Base-by-base conservation (phyloP, 2,329 filamentous ascomycete genomes). In the Aureobasidium sp. region DNA sequence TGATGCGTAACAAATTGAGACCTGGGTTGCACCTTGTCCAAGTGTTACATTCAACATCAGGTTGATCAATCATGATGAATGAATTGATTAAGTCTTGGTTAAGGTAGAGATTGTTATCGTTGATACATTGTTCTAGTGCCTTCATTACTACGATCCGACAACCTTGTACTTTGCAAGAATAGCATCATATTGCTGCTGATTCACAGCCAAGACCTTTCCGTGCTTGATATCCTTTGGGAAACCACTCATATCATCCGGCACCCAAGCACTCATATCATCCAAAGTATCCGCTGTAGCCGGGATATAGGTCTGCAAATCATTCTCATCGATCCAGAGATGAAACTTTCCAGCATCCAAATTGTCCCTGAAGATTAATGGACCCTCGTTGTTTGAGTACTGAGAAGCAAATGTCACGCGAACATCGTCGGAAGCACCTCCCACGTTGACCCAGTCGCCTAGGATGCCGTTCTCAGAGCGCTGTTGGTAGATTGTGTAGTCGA, bases 211-310 rank as follows among this genome's bases (percentile, higher is more conserved):
- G 5, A 55, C 51, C 17, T 42, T 55, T 29, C 51, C 51, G 8
- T 55, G 51, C 51, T 55, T 55, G 25, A 55, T 37, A 41, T 55
- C 51, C 9, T 42, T 55, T 5, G 51, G 51, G 36, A 55, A 55
- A 1, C 51, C 51, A 15, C 36, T 55, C 37, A 29, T 55, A 42
- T 55, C 51, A 31, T 55, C 51, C 42, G 22, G 36, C 25, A 55
- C 51, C 51, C 51, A 55, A n/a, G 51, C 51, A 55, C 36, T 31
- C 51, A 55, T 55, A n/a, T 55, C 51, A 55, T 55, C 51, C 25
- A 55, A 42, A 2, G 51, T 55, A 17, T 29, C 3, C 6, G 51
- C 51, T 9, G 51, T 55, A 29, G 51, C 51, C 1, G 51, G 51
- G 11, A 55, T 55, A 41, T 55, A 55, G 6, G 51, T 55, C 51